Conservation (phyloP, 2,329 filamentous ascomycete species). For the Cryphonectria carpinicola region DNA sequence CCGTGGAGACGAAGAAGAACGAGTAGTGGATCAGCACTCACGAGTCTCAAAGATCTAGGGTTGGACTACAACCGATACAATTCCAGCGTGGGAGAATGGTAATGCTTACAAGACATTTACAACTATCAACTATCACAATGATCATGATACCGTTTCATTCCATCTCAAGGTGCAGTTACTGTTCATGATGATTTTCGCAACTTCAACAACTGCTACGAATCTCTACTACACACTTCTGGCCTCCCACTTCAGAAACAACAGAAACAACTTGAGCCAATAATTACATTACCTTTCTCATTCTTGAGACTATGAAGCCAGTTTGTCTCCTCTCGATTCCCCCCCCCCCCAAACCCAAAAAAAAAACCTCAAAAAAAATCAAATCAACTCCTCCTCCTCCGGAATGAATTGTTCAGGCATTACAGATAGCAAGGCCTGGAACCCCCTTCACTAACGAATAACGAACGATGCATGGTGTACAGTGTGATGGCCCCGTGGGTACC, state of each 20-base stretch:
- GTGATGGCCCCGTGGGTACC: background rate
- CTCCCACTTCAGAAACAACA: no score
- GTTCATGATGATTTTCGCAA: background rate
- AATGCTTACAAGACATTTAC: background rate
- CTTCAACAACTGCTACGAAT: background rate
- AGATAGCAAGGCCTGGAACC: background rate
- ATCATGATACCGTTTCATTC: background rate
- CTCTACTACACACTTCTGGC: no score
- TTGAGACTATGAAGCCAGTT: no score
- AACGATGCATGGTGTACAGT: background rate
- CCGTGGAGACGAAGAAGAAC: slow-evolving; percentile 41
- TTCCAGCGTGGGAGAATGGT: background rate
- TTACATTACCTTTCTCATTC: no score
- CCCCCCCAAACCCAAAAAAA: no score
- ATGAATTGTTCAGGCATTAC: no score
- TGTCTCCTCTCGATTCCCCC: no score
- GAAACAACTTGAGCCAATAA: no score
- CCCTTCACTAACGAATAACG: background rate
- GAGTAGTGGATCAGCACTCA: background rate
- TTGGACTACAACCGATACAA: background rate
- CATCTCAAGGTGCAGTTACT: background rate
- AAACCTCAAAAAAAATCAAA: no score
- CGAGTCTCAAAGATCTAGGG: background rate
- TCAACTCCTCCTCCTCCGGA: no score
- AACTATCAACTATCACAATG: background rate